phyloP scores from a whole-genome alignment of 2,329 filamentous ascomycete genomes.

The Neoarthrinium moseri region DNA sequence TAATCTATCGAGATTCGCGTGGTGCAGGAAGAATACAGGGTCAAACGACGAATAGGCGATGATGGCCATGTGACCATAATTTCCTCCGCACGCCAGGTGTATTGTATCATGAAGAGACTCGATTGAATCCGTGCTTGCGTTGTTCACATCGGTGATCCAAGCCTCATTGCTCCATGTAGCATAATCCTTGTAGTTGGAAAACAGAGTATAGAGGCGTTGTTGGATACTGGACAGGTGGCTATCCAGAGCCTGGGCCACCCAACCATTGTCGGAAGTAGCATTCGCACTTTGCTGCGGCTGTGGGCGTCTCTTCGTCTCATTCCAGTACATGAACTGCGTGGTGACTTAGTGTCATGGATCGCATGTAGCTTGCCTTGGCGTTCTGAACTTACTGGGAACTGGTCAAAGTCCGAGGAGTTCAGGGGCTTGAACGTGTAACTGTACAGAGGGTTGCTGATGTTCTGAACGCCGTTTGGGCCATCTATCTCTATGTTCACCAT shows the following conservation, averaged over 20 bases:
- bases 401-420: slow-evolving; percentile 55
- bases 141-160: slow-evolving; percentile 48
- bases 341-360: slow-evolving; percentile 12
- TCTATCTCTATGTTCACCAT: slow-evolving; percentile 44
- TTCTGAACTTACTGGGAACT: slow-evolving; percentile 61
- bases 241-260: slow-evolving; percentile 51
- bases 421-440: slow-evolving; percentile 61
- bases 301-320: slow-evolving; percentile 59
- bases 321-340: slow-evolving; percentile 56
- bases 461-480: slow-evolving; percentile 54
- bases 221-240: slow-evolving; percentile 54
- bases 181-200: slow-evolving; percentile 67
- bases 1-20: slow-evolving; percentile 72
- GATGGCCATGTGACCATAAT: slow-evolving; percentile 63
- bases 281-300: slow-evolving; percentile 32
- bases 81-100: slow-evolving; percentile 55
- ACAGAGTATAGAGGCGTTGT: slow-evolving; percentile 65
- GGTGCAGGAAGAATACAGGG: slow-evolving; percentile 76
- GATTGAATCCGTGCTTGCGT: slow-evolving; percentile 59
- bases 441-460: slow-evolving; percentile 62
- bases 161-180: slow-evolving; percentile 69
- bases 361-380: too few relatives aligned
- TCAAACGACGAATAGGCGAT: slow-evolving; percentile 75
- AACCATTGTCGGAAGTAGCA: slow-evolving; percentile 58
- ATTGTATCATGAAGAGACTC: slow-evolving; percentile 65